A percentile compares a stretch with the other conserved stretches of the same genome.
phyloP scores from a whole-genome alignment of 2,329 filamentous ascomycete species.

The Verticillium nonalfalfae region DNA sequence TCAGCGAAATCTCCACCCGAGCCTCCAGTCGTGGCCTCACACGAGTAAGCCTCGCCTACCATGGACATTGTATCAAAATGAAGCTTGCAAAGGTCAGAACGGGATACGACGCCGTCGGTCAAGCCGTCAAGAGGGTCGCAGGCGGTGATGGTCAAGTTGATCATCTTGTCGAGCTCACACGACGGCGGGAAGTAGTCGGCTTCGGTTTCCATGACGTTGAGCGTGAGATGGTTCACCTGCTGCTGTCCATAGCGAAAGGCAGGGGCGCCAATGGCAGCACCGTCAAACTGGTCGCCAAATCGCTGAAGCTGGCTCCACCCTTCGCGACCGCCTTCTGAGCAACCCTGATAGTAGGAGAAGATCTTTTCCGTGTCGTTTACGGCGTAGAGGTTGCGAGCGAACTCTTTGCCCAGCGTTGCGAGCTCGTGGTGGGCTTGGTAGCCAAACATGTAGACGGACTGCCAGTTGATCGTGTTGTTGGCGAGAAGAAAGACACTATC shows the following conservation, averaged over 20 bases:
- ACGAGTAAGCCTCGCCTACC: slow-evolving; percentile 25
- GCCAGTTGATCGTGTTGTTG: slow-evolving; percentile 30
- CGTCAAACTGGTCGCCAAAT: slow-evolving; percentile 40
- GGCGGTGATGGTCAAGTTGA: slow-evolving; percentile 45
- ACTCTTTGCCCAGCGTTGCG: slow-evolving; percentile 32
- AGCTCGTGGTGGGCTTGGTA: slow-evolving; percentile 29
- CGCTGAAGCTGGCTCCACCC: slow-evolving; percentile 44
- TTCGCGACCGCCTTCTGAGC: slow-evolving; percentile 45
- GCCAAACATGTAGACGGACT: slow-evolving; percentile 27
- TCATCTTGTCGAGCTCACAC: slow-evolving; percentile 33
- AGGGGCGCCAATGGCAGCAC: slow-evolving; percentile 36
- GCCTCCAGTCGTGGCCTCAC: slow-evolving; percentile 29
- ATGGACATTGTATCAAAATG: slow-evolving; percentile 22
- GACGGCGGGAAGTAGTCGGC: slow-evolving; percentile 30
- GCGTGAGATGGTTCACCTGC: slow-evolving; percentile 34
- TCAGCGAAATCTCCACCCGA: slow-evolving; percentile 8
- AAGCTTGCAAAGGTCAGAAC: slow-evolving; percentile 27
- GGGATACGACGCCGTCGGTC: slow-evolving; percentile 29
- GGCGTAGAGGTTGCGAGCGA: slow-evolving; percentile 34
- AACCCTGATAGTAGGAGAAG: slow-evolving; percentile 47
- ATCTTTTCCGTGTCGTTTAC: slow-evolving; percentile 17
- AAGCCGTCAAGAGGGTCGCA: slow-evolving; percentile 51
- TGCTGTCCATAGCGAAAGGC: slow-evolving; percentile 38
- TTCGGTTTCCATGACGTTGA: slow-evolving; percentile 29
- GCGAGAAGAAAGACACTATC: slow-evolving; percentile 27